Base-by-base conservation (phyloP, 495 filamentous ascomycete genomes). In the Neurospora hispaniola region DNA sequence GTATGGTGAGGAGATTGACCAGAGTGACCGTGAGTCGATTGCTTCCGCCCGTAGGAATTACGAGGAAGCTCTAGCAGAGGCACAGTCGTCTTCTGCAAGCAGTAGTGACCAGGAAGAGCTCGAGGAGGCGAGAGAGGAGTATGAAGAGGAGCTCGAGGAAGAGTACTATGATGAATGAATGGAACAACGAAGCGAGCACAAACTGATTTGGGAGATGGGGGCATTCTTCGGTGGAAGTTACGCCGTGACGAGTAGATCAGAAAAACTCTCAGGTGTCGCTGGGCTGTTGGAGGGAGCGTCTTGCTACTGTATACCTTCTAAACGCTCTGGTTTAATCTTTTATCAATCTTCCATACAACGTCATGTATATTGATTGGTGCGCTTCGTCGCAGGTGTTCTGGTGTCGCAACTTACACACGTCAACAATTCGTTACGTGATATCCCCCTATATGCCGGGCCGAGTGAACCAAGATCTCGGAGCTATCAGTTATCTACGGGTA, bases 141-240 rank as follows among this genome's bases (percentile, higher is more conserved):
- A 85, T 42, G 74, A 83, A 41, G 84, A 85, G 62, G 83, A 86
- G 72, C 80, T 83, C 40, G 87, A 88, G 75, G 84, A 85, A 73
- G 77, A 79, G 1, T 87, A 86, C 69, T 82, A 82, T 35, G 83
- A 85, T 14, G 82, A 84, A 20, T 78, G 35, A 42, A 35, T 46
- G 16, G 14, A 18, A 27, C 6, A 18, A 54, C 16, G 42, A 70
- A 35, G 20, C n/a, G 4, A 59, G 12, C 11, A 16, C 2, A 1
- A 16, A 11, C 7, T 59, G 23, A 31, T 16, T 8, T 3, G 9
- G 27, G 27, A 9, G 27, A 3, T 27, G 2, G 2, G 11, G 48
- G 54, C 11, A 35, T 62, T 35, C 5, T 31, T 31, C 8, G 14
- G 23, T 35, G 27, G 14, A 6, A 62, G 35, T 35, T 18, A 16